These are phyloP conservation scores for Venturia effusa DNA, from an alignment of 2,329 filamentous ascomycete species.

Conservation along the genomic window DNA sequence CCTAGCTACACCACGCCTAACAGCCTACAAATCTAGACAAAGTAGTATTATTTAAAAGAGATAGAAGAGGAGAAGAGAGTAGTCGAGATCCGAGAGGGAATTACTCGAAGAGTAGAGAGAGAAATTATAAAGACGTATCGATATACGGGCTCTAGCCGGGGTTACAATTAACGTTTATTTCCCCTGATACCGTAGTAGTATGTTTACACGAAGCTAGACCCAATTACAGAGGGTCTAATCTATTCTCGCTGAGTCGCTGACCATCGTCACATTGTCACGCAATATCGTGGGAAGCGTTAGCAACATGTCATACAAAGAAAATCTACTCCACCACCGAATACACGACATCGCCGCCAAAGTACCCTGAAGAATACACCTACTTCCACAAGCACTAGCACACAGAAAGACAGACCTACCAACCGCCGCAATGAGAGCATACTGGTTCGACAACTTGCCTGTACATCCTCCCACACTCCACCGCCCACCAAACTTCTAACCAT, in stretches of 20 bases:
- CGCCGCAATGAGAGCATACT: constrained; percentile 56
- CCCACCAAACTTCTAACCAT: constrained; percentile 12
- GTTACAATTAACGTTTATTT: no score
- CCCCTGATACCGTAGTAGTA: no score
- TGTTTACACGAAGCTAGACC: no score
- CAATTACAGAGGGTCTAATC: no score
- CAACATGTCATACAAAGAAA: neutral
- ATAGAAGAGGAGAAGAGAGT: no score
- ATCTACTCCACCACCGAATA: neutral
- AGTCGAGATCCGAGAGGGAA: no score
- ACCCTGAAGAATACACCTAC: neutral
- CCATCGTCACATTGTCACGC: constrained; percentile 4
- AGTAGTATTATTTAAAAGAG: no score
- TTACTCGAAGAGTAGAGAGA: no score
- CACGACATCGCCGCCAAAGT: neutral
- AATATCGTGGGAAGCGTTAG: neutral
- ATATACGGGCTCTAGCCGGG: no score
- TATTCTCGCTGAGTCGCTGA: neutral
- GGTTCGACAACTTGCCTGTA: constrained; percentile 48
- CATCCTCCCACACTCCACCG: constrained; percentile 5
- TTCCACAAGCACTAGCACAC: neutral
- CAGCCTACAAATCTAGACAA: no score
- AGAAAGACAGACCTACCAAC: neutral
- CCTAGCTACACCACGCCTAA: no score
- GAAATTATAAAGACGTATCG: no score